Base-by-base conservation (phyloP, 2,329 filamentous ascomycete genomes). In the Xylaria multiplex region DNA sequence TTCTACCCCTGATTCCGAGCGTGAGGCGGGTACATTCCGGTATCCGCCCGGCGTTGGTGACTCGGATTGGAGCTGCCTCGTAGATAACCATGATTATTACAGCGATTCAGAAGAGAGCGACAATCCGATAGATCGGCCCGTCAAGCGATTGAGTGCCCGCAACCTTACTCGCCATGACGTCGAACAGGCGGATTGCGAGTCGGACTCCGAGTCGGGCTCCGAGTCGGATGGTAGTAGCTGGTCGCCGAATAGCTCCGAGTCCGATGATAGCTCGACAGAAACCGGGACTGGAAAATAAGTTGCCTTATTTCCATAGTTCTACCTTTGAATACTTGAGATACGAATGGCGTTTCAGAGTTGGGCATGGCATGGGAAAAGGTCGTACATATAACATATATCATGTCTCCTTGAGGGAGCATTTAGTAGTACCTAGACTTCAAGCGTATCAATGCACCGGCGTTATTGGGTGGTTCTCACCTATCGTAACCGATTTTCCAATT, bases 121-220 rank as follows among this genome's bases (percentile, higher is more conserved):
- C 8, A 22, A 19, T 13, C 27, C 16, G 35, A 14, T 48, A n/a
- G 45, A 11, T 11, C 32, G 59, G 4, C 9, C 59, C 3, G n/a
- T 9, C 40, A 64, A 57, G 19, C 19, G 30, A 6, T 55, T 70
- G 52, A 70, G 59, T 0, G 64, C 69, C n/a, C 66, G 67, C 4
- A 74, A 69, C 30, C 24, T 62, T 2, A 61, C 65, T 2, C 64
- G 67, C 0, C 27, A 48, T 1, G 69, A 72, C 24, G 24, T 50
- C 7, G 30, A 42, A 7, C 13, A 27, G 6, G 66, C 69, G 9
- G 66, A 64, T 16, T 69, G 69, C 6, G 72, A 70, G n/a, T 72
- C 69, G 4, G 67, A 70, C 3, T 59, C 62, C 0, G 67, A 66
- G 19, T 61, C 46, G 6, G 54, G 42, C 42, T 8, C 68, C 32